phyloP scores from a whole-genome alignment of 176 grass and related monocot species.

The Oryza australiensis region DNA sequence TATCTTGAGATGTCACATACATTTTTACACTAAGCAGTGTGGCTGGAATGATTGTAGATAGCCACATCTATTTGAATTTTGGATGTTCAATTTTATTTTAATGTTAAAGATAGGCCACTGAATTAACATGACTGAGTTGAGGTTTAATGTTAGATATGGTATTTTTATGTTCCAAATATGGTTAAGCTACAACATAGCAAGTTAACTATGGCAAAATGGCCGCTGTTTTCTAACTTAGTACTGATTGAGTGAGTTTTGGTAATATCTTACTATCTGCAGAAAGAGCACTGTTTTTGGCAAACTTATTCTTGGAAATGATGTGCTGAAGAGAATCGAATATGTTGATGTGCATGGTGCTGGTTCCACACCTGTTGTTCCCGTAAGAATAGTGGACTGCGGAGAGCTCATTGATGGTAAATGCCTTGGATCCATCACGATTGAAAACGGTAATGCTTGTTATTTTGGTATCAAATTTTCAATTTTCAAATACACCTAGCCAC shows the following conservation, averaged over 20 bases:
- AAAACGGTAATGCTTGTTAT: constrained; percentile 46
- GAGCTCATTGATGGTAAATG: constrained; percentile 60
- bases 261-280: constrained; percentile 47
- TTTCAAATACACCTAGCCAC: background rate
- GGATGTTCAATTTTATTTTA: constrained; percentile 12
- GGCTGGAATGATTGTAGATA: background rate
- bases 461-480: background rate
- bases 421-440: constrained; percentile 22
- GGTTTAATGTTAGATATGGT: constrained; percentile 1
- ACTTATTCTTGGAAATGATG: constrained; percentile 77
- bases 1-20: background rate
- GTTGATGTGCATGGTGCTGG: constrained; percentile 61
- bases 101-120: background rate
- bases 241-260: constrained; percentile 6
- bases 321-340: constrained; percentile 83
- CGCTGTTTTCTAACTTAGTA: constrained; percentile 1
- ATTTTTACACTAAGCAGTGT: background rate
- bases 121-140: background rate
- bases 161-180: background rate
- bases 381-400: constrained; percentile 85
- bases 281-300: constrained; percentile 97
- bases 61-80: background rate
- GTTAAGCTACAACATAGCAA: background rate
- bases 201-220: background rate
- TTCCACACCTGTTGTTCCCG: constrained; percentile 56